Evolutionary conservation across 148 eudicot genomes (phyloP).

Genomic region (Amaranthus hypochondriacus): DNA sequence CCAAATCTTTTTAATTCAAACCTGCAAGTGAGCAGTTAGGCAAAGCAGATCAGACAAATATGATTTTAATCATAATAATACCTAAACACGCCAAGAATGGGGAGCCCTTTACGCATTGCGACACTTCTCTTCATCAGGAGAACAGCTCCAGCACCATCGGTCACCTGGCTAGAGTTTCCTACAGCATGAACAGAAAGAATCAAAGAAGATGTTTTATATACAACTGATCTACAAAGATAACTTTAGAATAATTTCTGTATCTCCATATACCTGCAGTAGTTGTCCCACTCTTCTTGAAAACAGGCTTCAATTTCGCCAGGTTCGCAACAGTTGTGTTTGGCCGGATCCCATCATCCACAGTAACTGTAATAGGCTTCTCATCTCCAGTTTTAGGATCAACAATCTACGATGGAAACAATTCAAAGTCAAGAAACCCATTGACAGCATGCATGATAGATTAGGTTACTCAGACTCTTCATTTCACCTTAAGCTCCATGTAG

Average conservation of each 20-base stretch:
- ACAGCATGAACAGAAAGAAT: conserved; percentile 13
- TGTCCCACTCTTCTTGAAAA: conserved; percentile 87
- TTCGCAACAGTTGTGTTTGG: conserved; percentile 60
- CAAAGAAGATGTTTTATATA: neutral
- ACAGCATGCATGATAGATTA: neutral
- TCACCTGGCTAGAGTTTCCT: conserved; percentile 98
- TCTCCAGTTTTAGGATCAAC: conserved; percentile 98
- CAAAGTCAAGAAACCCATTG: neutral
- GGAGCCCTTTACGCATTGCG: conserved; percentile 77
- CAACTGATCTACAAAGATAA: neutral
- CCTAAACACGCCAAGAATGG: conserved; percentile 96
- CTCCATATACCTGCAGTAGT: conserved; percentile 79
- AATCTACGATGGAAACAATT: conserved; percentile 36
- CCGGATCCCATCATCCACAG: conserved; percentile 90
- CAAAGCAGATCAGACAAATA: too few relatives aligned
- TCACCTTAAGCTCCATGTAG: too few relatives aligned
- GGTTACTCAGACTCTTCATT: too few relatives aligned
- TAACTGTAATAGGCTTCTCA: conserved; percentile 70
- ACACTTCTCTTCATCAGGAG: conserved; percentile 94
- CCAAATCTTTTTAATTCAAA: too few relatives aligned
- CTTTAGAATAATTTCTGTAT: neutral
- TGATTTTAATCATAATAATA: conserved; percentile 13
- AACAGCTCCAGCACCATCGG: conserved; percentile 99
- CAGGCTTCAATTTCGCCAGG: conserved; percentile 76
- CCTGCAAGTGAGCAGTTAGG: too few relatives aligned